phyloP scores from a whole-genome alignment of 2,329 filamentous ascomycete genomes.

The Trichoderma afroharzianum region DNA sequence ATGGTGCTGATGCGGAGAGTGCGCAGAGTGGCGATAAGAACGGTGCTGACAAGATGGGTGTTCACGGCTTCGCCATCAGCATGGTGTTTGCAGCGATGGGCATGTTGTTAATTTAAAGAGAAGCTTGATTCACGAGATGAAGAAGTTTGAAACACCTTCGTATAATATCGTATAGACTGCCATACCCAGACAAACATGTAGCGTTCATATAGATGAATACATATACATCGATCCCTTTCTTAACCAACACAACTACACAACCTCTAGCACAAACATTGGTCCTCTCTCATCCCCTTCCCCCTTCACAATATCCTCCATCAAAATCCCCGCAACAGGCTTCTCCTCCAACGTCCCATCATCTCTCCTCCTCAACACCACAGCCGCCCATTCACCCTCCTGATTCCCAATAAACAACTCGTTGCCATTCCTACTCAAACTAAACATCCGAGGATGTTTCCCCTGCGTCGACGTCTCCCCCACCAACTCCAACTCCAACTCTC shows the following conservation, averaged over 20 bases:
- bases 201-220: neutral
- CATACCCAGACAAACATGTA: neutral
- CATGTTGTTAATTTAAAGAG: neutral
- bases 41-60: neutral
- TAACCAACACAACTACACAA: neutral
- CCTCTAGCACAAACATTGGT: slow-evolving; percentile 12
- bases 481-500: slow-evolving; percentile 29
- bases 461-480: slow-evolving; percentile 33
- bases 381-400: slow-evolving; percentile 38
- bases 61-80: neutral
- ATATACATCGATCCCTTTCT: neutral
- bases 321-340: neutral
- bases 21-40: neutral
- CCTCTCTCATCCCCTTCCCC: neutral
- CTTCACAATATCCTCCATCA: neutral
- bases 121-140: neutral
- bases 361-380: slow-evolving; percentile 35
- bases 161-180: slow-evolving; percentile 1
- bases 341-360: slow-evolving; percentile 11
- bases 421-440: slow-evolving; percentile 36
- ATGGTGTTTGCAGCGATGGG: neutral
- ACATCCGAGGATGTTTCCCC: slow-evolving; percentile 44
- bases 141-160: neutral
- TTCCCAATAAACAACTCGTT: slow-evolving; percentile 46
- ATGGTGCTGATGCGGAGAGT: neutral